phyloP scores from a whole-genome alignment of 768 basidiomycete genomes.

The Hirschioporus abietinus region DNA sequence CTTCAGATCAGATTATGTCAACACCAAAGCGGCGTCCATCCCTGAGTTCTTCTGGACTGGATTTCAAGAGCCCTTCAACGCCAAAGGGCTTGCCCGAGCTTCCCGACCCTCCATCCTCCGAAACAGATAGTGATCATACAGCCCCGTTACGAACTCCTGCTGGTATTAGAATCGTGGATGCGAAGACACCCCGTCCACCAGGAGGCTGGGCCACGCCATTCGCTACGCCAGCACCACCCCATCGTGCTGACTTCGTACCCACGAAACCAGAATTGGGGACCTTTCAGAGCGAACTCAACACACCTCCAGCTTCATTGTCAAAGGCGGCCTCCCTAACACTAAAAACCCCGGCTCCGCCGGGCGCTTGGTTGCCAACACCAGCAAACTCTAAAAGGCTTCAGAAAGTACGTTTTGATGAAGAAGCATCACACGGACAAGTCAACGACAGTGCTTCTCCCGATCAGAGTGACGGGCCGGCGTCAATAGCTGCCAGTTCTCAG shows the following conservation, averaged over 20 bases:
- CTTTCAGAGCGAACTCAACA: constrained; percentile 33
- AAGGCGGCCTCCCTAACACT: constrained; percentile 40
- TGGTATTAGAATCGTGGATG: constrained; percentile 1
- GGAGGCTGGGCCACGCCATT: constrained; percentile 34
- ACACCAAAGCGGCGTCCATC: constrained; percentile 46
- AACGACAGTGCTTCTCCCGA: neutral
- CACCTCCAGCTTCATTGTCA: constrained; percentile 45
- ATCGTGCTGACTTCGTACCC: neutral
- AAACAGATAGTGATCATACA: constrained; percentile 30
- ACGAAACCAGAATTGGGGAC: neutral
- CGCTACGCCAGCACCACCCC: constrained; percentile 25
- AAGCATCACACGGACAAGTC: neutral
- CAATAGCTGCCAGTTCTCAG: neutral
- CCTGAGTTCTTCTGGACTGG: constrained; percentile 36
- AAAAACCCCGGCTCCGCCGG: constrained; percentile 65
- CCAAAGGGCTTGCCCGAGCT: constrained; percentile 59
- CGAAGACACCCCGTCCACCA: constrained; percentile 42
- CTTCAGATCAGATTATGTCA: constrained; percentile 22
- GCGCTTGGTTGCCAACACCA: constrained; percentile 62
- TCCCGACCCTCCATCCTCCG: constrained; percentile 54
- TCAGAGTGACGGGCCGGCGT: neutral
- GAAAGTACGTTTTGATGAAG: constrained; percentile 69
- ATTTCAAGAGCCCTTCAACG: constrained; percentile 61
- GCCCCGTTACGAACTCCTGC: constrained; percentile 18
- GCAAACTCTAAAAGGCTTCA: constrained; percentile 49